Percentiles rank a stretch among this genome's conserved stretches.
Conservation (phyloP, 352 stramenopile species). For the Globisporangium ultimum region DNA sequence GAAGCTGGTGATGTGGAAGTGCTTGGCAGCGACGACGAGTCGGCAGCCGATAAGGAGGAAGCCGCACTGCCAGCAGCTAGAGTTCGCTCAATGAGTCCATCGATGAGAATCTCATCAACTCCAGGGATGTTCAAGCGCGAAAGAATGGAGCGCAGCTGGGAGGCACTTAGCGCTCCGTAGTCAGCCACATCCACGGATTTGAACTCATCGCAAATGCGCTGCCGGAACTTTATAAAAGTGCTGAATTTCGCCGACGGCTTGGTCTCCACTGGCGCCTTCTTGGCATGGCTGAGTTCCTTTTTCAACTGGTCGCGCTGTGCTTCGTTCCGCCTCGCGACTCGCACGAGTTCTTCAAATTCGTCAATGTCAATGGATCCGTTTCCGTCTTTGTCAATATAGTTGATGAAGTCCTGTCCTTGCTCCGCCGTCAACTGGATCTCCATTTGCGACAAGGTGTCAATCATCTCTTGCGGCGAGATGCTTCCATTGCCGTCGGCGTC, state of each 20-base stretch:
- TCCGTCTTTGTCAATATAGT: conserved; percentile 79
- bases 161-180: conserved; percentile 29
- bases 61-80: conserved; percentile 14
- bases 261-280: conserved; percentile 17
- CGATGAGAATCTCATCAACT: conserved; percentile 43
- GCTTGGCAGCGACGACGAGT: neutral
- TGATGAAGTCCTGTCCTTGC: conserved; percentile 67
- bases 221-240: conserved; percentile 44
- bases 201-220: conserved; percentile 68
- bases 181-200: conserved; percentile 36
- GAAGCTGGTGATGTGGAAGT: neutral
- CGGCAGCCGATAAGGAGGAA: conserved; percentile 1
- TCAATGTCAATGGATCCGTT: conserved; percentile 84
- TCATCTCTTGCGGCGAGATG: conserved; percentile 78
- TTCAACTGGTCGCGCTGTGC: conserved; percentile 71
- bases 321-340: conserved; percentile 62
- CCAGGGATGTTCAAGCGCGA: conserved; percentile 43
- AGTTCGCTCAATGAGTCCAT: conserved; percentile 39
- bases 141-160: conserved; percentile 47
- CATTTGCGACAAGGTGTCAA: conserved; percentile 82
- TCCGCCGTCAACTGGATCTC: conserved; percentile 72
- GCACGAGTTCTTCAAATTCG: conserved; percentile 82
- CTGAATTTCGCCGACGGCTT: conserved; percentile 41
- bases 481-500: conserved; percentile 75
- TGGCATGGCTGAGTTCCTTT: conserved; percentile 53